Evolutionary conservation across 805 yeast species (phyloP).

Genomic region (Helenozyma baotianmanensis): DNA sequence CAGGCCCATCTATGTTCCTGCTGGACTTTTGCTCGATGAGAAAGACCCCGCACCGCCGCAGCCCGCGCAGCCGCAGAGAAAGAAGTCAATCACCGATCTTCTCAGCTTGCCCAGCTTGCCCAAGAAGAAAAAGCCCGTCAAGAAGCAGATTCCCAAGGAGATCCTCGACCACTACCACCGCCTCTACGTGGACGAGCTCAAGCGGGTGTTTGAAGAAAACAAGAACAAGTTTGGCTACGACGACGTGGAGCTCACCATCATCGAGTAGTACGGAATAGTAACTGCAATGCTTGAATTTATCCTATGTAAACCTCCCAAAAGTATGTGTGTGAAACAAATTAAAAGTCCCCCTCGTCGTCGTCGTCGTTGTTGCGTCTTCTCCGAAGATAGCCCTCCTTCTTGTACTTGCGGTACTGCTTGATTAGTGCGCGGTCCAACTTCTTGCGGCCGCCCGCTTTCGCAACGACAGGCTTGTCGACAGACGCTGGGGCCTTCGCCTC

Average conservation of each 20-base stretch:
- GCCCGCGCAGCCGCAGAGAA: conserved; percentile 8
- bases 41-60: conserved; percentile 25
- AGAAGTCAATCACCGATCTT: conserved; percentile 26
- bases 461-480: too few species aligned
- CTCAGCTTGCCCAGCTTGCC: conserved; percentile 21
- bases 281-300: too few species aligned
- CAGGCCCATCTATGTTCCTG: conserved; percentile 56
- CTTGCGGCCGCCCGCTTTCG: conserved; percentile 22
- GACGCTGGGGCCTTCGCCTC: conserved; percentile 1
- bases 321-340: too few species aligned
- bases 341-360: conserved; percentile 4
- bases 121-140: conserved; percentile 13
- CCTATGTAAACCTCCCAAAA: conserved; percentile 2
- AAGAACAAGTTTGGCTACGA: conserved; percentile 51
- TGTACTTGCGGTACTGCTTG: conserved; percentile 23
- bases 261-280: conserved; percentile 32
- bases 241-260: conserved; percentile 44
- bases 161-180: conserved; percentile 66
- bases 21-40: conserved; percentile 29
- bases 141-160: conserved; percentile 33
- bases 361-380: conserved; percentile 9
- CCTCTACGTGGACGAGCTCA: conserved; percentile 60
- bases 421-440: conserved; percentile 34
- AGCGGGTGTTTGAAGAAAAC: conserved; percentile 61
- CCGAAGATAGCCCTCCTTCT: conserved; percentile 9